Conservation (phyloP, 108 stramenopile genomes). For the Nitzschia sp. region DNA sequence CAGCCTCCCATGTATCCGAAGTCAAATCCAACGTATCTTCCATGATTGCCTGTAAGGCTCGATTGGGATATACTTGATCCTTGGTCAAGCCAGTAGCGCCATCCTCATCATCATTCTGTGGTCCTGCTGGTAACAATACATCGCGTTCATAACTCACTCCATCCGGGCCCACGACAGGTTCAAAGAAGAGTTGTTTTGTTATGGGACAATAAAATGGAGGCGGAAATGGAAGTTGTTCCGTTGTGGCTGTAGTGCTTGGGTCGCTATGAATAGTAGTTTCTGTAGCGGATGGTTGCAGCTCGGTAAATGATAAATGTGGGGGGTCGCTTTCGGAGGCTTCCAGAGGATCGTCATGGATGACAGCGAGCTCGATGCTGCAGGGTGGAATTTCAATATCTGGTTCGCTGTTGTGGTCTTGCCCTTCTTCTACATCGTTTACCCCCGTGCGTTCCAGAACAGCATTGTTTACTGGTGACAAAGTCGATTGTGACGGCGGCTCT, state of each 20-base stretch:
- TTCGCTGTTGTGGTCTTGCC: no score
- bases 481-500: no score
- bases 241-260: not conserved
- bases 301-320: no score
- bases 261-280: not conserved
- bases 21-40: slow-evolving; percentile 1
- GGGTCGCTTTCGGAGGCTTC: no score
- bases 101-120: not conserved
- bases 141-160: slow-evolving; percentile 56
- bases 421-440: no score
- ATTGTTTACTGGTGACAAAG: no score
- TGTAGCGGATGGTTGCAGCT: not conserved
- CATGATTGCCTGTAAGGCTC: slow-evolving; percentile 18
- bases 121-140: not conserved
- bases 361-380: no score
- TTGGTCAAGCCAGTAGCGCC: not conserved
- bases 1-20: not conserved
- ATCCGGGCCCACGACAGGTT: slow-evolving; percentile 55
- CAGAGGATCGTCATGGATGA: no score
- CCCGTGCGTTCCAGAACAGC: no score
- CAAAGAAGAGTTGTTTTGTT: slow-evolving; percentile 45
- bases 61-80: slow-evolving; percentile 19
- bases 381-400: no score
- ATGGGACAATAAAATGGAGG: slow-evolving; percentile 39
- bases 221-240: not conserved